Percentiles rank a stretch among this genome's conserved stretches.
Evolutionary conservation across 1,284 basidiomycete species (phyloP).

Genomic region (Malassezia dermatis): DNA sequence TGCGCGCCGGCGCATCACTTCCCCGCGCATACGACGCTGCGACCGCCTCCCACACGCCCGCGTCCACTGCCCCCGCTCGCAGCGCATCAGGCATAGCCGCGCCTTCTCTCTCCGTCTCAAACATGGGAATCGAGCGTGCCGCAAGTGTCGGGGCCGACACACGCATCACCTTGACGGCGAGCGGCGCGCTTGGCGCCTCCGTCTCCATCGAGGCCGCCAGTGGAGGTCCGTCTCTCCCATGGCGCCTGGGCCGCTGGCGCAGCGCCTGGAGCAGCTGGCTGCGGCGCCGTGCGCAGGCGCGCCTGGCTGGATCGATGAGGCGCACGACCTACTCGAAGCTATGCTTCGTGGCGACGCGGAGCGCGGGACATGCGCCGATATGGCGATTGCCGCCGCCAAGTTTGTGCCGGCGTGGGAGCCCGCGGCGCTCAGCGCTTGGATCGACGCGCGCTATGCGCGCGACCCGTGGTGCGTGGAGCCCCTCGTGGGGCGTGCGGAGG

Average conservation of each 20-base stretch:
- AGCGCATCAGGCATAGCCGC: not conserved
- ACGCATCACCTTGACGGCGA: slow-evolving; percentile 16
- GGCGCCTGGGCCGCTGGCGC: not conserved
- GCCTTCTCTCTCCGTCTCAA: not conserved
- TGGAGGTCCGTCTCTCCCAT: not conserved
- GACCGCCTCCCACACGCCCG: not conserved
- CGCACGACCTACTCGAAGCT: not conserved
- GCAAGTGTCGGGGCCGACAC: slow-evolving; percentile 10
- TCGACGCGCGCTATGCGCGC: not conserved
- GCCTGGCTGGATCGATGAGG: not conserved
- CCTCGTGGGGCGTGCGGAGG: not conserved
- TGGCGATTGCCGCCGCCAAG: not conserved
- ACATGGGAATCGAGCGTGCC: not conserved
- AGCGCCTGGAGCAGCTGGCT: not conserved
- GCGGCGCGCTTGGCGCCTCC: slow-evolving; percentile 3
- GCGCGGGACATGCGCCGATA: not conserved
- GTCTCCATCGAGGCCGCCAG: not conserved
- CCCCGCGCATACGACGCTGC: not conserved
- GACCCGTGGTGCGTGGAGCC: not conserved
- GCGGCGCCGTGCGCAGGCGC: not conserved
- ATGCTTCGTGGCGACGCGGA: not conserved
- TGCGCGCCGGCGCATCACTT: not conserved
- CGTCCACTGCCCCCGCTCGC: not conserved
- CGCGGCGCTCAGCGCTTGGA: not conserved
- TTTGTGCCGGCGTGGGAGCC: not conserved